Percentiles rank a stretch among this genome's conserved stretches.
Evolutionary conservation across 805 yeast species (phyloP).

Genomic region (Ogataea minuta): DNA sequence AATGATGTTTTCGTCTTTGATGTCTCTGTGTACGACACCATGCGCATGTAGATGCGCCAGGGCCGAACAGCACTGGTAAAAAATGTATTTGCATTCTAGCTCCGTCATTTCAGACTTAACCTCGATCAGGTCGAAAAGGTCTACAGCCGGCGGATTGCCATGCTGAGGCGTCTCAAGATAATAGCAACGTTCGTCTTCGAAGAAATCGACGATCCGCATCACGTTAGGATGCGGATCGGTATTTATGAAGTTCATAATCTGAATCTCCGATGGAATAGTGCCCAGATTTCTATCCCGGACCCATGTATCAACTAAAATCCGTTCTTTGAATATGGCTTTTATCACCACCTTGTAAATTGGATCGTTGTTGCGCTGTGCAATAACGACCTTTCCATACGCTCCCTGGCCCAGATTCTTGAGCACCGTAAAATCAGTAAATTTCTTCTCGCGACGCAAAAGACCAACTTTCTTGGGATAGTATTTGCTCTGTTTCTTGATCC

Average conservation of each 20-base stretch:
- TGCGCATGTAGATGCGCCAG: conserved; percentile 76
- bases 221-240: conserved; percentile 83
- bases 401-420: conserved; percentile 90
- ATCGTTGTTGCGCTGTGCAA: conserved; percentile 67
- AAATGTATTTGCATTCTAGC: conserved; percentile 71
- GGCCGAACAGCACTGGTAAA: conserved; percentile 76
- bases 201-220: conserved; percentile 81
- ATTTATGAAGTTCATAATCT: conserved; percentile 81
- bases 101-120: conserved; percentile 79
- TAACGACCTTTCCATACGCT: conserved; percentile 91
- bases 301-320: conserved; percentile 97
- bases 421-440: conserved; percentile 66
- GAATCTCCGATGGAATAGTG: conserved; percentile 95
- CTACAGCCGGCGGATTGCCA: conserved; percentile 87
- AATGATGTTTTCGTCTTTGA: conserved; percentile 91
- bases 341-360: conserved; percentile 67
- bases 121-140: conserved; percentile 89
- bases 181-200: conserved; percentile 87
- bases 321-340: conserved; percentile 86
- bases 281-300: conserved; percentile 89
- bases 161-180: conserved; percentile 91
- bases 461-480: conserved; percentile 64
- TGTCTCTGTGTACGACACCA: conserved; percentile 91
- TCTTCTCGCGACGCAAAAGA: conserved; percentile 63
- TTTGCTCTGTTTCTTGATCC: conserved; percentile 36